Evolutionary conservation across 441 rosid genomes (phyloP).

Genomic region (Breynia disticha): DNA sequence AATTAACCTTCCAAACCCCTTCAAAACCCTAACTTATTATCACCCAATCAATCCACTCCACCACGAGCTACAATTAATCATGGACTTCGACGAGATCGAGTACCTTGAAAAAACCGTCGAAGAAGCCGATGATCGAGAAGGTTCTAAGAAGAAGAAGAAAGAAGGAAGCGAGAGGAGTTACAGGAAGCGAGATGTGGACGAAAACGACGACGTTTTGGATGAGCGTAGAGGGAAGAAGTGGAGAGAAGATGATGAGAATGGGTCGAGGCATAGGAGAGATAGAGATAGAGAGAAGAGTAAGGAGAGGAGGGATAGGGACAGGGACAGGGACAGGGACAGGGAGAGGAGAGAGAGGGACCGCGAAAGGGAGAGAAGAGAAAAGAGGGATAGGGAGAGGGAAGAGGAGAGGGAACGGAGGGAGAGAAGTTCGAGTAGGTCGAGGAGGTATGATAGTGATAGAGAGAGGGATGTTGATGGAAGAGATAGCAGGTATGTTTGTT

Average conservation of each 20-base stretch:
- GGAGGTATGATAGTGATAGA: slow-evolving; percentile 10
- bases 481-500: slow-evolving; percentile 46
- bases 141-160: slow-evolving; percentile 31
- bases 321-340: slow-evolving; percentile 29
- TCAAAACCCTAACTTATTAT: too few species aligned
- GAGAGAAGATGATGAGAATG: slow-evolving; percentile 35
- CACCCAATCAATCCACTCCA: too few species aligned
- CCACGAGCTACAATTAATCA: slow-evolving; percentile 4
- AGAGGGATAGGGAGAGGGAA: slow-evolving; percentile 12
- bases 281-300: slow-evolving; percentile 29
- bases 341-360: slow-evolving; percentile 17
- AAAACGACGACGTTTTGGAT: not conserved
- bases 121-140: slow-evolving; percentile 41
- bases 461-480: slow-evolving; percentile 15
- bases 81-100: slow-evolving; percentile 94
- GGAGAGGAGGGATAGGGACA: slow-evolving; percentile 10
- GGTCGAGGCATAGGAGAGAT: slow-evolving; percentile 28
- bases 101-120: slow-evolving; percentile 86
- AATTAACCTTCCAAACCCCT: too few species aligned
- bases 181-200: slow-evolving; percentile 59
- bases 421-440: slow-evolving; percentile 14
- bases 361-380: slow-evolving; percentile 20
- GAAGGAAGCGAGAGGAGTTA: slow-evolving; percentile 52
- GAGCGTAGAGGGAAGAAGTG: slow-evolving; percentile 39
- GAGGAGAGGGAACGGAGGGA: slow-evolving; percentile 17